Evolutionary conservation across 352 stramenopile species (phyloP), one percentile per base, ranked within the genome.

Genomic region (Pythium vanterpoolii): DNA sequence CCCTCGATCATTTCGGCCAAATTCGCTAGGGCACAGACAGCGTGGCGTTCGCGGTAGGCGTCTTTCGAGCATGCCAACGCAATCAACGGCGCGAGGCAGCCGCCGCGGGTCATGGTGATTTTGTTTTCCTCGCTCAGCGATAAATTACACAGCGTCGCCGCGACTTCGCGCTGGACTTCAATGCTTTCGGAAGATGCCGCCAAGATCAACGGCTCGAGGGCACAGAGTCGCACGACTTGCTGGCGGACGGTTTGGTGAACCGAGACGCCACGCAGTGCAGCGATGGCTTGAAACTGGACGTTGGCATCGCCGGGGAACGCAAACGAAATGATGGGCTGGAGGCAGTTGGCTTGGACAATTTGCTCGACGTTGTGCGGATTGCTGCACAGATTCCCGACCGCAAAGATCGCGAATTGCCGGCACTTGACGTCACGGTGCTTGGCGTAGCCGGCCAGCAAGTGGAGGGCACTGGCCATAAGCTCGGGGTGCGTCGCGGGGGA

Each of bases 231-330:
- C 3, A 98, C 85, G 34, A 98, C 74, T 38, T 97, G 88, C 49
- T 96, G 83, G 1, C 96, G 86, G 19, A 97, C 76, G 18, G 84
- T 64, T 43, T 93, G 77, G 51, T 98, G 87, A 19, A 98, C 96
- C 1, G 93, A 96, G 14, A 99, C 72, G 0, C 95, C 95, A 4
- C 92, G 87, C 2, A 99, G 75, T 1, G 87, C 93, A 5, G 94
- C 91, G 39, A 98, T 98, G 4, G 96, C 95, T 76, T 98, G 96
- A 72, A 98, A 98, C 72, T 98, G 96, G 31, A 98, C 90, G 60
- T 98, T 98, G 18, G 83, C 62, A 36, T 97, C 83, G 4, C 91
- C 90, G 5, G 94, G 95, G 62, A 98, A 98, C 1, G 90, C 80
- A 60, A 97, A 98, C 4, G 91, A 93, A 47, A 99, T 96, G 51